Conservation (phyloP, 345 rosid species). For the Orychophragmus violaceus region DNA sequence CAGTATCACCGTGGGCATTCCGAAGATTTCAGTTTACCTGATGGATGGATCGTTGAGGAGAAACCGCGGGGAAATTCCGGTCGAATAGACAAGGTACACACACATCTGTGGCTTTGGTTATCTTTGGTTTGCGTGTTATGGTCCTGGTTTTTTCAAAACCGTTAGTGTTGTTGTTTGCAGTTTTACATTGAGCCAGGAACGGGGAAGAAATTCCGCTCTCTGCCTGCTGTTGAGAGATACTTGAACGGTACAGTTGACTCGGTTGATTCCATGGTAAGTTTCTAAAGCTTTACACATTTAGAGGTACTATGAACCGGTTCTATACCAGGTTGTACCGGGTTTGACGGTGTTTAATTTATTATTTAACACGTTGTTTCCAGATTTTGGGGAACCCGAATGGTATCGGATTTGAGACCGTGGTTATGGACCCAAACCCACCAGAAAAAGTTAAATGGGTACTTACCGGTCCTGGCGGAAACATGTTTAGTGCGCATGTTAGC, state of each 20-base stretch:
- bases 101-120: not conserved
- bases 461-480: slow-evolving; percentile 34
- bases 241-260: slow-evolving; percentile 19
- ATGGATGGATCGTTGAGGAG: slow-evolving; percentile 25
- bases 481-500: slow-evolving; percentile 35
- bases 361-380: slow-evolving; percentile 9
- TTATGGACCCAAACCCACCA: slow-evolving; percentile 31
- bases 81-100: slow-evolving; percentile 22
- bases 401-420: not conserved
- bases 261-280: not conserved
- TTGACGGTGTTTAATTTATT: not conserved
- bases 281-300: not conserved
- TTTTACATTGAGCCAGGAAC: slow-evolving; percentile 46
- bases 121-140: not conserved
- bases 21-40: slow-evolving; percentile 24
- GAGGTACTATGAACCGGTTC: not conserved
- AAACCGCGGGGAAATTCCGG: slow-evolving; percentile 6
- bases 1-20: not conserved
- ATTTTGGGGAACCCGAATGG: not conserved
- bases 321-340: not conserved
- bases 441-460: slow-evolving; percentile 57
- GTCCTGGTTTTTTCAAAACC: not conserved
- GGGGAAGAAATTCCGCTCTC: slow-evolving; percentile 44
- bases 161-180: slow-evolving; percentile 28
- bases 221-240: slow-evolving; percentile 38